Base-by-base conservation (phyloP, 2,329 filamentous ascomycete genomes). In the Epichloe glyceriae region DNA sequence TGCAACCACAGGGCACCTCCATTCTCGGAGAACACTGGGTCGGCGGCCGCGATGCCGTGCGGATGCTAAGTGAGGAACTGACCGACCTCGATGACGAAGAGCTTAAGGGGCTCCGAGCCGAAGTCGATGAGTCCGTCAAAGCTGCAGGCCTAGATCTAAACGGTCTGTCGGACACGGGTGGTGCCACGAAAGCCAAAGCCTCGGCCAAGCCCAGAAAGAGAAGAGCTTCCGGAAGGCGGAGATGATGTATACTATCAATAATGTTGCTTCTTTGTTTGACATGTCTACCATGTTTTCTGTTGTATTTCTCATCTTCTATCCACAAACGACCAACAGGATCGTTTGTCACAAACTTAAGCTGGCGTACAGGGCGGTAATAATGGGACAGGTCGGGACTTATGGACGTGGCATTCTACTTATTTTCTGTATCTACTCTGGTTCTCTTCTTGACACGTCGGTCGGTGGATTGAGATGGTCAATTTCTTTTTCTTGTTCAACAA, bases 1-100 rank as follows among this genome's bases (percentile, higher is more conserved):
- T 94, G 62, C 80, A 93, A 48, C 85, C 86, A 1, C 50, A 80
- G 49, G 91, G 89, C 51, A 95, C 88, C 0, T 91, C 85, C 0
- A 79, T 91, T 10, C 73, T 86, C 50, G 84, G 85, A 56, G 86
- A 91, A 66, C 76, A 81, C 49, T 67, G 64, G 62, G 61, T 56
- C 74, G 81, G 79, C 0, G 86, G 83, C 2, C 76, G 83, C 35
- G 85, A 90, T 50, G 80, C 85, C 1, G 68, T 74, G 37, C 70
- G 76, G 30, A 73, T 71, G 58, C 82, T 91, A 66, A 94, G 87
- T 60, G 90, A 95, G 66, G 87, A 91, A 58, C 74, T 96, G 20
- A 94, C 86, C 51, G 91, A 96, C 62, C 82, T 96, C 63, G 90
- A 95, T 59, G 90, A 96, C 56, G 89, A 94, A 48, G 88, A 91